A percentile compares a stretch with the other conserved stretches of the same genome.
phyloP scores from a whole-genome alignment of 495 filamentous ascomycete species.

The Podospora pseudocomata region DNA sequence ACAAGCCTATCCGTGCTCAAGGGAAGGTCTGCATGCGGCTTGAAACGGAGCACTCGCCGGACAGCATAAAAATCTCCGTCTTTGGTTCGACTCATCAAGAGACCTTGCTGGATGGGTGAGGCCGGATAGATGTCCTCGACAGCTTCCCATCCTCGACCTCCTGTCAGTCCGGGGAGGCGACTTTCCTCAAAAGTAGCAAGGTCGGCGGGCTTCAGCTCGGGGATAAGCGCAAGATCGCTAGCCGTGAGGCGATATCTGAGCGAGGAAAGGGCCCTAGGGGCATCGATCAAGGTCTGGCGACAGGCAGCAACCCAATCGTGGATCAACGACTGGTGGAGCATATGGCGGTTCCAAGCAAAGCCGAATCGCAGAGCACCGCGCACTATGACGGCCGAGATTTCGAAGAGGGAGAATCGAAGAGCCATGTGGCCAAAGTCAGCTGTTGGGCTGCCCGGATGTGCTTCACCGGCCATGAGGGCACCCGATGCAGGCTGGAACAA shows the following conservation, averaged over 20 bases:
- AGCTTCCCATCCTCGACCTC: conserved; percentile 17
- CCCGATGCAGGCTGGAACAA: conserved; percentile 44
- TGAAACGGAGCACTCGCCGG: conserved; percentile 15
- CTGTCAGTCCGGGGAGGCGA: neutral
- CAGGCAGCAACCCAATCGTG: conserved; percentile 49
- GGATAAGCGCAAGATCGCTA: conserved; percentile 52
- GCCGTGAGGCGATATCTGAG: conserved; percentile 41
- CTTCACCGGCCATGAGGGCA: conserved; percentile 26
- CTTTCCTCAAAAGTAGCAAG: conserved; percentile 16
- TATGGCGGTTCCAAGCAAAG: conserved; percentile 56
- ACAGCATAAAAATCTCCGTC: conserved; percentile 32
- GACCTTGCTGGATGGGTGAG: conserved; percentile 43
- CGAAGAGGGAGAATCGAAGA: conserved; percentile 55
- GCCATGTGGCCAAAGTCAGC: conserved; percentile 42
- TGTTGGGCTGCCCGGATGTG: conserved; percentile 16
- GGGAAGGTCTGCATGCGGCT: neutral
- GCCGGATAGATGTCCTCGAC: conserved; percentile 45
- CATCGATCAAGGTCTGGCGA: conserved; percentile 38
- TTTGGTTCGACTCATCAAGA: conserved; percentile 49
- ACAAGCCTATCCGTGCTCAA: conserved; percentile 10
- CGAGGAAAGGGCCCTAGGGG: conserved; percentile 39
- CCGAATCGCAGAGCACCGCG: conserved; percentile 50
- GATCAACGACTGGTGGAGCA: conserved; percentile 51
- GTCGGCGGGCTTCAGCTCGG: conserved; percentile 16
- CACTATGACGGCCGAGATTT: conserved; percentile 43